Percentiles rank a stretch among this genome's conserved stretches.
Evolutionary conservation across 805 yeast genomes (phyloP).

Genomic region (Starmerella tilneyi): DNA sequence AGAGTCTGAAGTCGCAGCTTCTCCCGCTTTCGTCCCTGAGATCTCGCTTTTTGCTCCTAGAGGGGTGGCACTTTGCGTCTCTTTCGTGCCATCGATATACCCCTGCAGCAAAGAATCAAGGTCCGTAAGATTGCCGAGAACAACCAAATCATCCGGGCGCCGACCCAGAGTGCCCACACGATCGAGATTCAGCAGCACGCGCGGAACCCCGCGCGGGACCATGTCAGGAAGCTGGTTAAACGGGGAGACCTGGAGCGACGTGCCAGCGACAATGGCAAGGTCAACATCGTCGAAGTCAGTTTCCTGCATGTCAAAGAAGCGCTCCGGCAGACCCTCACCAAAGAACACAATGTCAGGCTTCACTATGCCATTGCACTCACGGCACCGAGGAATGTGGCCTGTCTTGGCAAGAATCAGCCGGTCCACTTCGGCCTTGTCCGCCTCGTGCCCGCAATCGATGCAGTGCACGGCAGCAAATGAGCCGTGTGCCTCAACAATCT

Average conservation of each 20-base stretch:
- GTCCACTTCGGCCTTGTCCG: conserved; percentile 32
- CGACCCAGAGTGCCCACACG: conserved; percentile 57
- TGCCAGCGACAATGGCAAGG: conserved; percentile 81
- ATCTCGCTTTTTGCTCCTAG: not conserved
- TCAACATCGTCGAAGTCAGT: conserved; percentile 39
- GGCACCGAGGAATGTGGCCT: conserved; percentile 39
- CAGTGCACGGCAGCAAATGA: conserved; percentile 81
- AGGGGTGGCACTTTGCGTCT: not conserved
- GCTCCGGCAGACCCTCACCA: conserved; percentile 73
- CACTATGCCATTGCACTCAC: conserved; percentile 58
- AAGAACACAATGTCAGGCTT: conserved; percentile 93
- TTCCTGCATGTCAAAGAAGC: conserved; percentile 63
- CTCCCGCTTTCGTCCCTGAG: not conserved
- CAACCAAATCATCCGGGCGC: conserved; percentile 51
- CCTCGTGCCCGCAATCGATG: conserved; percentile 55
- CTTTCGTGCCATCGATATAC: not conserved
- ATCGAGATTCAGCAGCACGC: conserved; percentile 68
- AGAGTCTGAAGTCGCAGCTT: too few relatives aligned
- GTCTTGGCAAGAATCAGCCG: conserved; percentile 19
- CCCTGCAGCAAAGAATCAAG: conserved; percentile 8
- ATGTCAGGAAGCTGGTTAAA: conserved; percentile 76
- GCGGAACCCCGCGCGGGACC: conserved; percentile 37
- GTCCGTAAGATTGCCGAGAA: conserved; percentile 54
- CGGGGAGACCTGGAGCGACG: conserved; percentile 81
- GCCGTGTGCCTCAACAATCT: conserved; percentile 86